Base-by-base conservation (phyloP, 495 filamentous ascomycete genomes). In the Talaromyces borbonicus region DNA sequence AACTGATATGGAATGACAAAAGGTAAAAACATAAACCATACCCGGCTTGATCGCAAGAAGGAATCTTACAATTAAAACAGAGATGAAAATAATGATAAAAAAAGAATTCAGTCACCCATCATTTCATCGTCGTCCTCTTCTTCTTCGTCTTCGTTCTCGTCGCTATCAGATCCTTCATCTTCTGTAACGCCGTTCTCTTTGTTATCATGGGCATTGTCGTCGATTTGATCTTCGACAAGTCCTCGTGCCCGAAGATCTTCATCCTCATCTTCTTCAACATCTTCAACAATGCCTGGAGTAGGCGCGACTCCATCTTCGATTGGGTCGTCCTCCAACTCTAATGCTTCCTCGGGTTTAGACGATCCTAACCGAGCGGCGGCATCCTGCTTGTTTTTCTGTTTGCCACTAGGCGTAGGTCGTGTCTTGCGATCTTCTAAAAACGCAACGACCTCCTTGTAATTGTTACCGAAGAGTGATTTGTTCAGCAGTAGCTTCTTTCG, bases 391-490 rank as follows among this genome's bases (percentile, higher is more conserved):
- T 67, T 67, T 49, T 75, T 79, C 7, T 61, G 62, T 25, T 46
- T 24, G 54, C 23, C 46, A 47, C 55, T 54, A 62, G 71, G 49
- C 49, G 42, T 56, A 68, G 71, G 52, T 61, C 67, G 55, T 68
- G 76, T 25, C 52, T 74, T 75, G 24, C 63, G 65, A 50, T 81
- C 77, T 50, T 87, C 85, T 1, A 97, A 57, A 54, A 79, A 85
- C 12, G 72, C 77, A 11, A 95, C 62, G 5, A 93, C 79, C 51
- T 87, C 85, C 52, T 76, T 79, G 61, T 86, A 85, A 54, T 89
- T 90, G 4, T 66, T 61, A 0, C 89, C 87, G 6, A 95, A 65
- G 49, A 66, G 69, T 15, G 59, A 60, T 53, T 77, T 78, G 57
- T 95, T 89, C 49, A 79, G 69, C 26, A 73, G 62, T 11, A 96